Conservation (phyloP, 768 basidiomycete species). For the Boletus reticuloceps region DNA sequence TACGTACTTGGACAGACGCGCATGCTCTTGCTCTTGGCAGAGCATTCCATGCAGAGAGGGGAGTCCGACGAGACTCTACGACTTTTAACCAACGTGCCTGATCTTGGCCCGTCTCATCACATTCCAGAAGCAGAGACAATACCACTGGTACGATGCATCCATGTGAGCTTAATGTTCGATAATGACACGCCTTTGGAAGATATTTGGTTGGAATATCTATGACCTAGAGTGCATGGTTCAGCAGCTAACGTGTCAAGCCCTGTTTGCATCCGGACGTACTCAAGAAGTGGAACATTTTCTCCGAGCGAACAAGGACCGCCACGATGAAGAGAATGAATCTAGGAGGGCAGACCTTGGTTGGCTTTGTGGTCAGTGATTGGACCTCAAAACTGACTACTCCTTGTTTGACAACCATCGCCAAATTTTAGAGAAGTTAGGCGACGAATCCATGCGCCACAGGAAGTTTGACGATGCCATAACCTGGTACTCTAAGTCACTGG, state of each 20-base stretch:
- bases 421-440: constrained; percentile 11
- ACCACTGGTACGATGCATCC: not conserved
- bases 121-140: not conserved
- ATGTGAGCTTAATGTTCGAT: not conserved
- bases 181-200: constrained; percentile 3
- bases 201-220: constrained; percentile 11
- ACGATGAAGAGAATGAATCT: constrained; percentile 5
- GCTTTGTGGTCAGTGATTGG: constrained; percentile 6
- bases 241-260: constrained; percentile 2
- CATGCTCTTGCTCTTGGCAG: not conserved
- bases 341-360: constrained; percentile 5
- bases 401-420: not conserved
- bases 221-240: constrained; percentile 6
- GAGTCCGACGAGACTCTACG: not conserved
- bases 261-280: not conserved
- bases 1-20: not conserved
- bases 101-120: constrained; percentile 1
- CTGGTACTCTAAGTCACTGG: constrained; percentile 13
- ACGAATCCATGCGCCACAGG: not conserved
- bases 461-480: constrained; percentile 2
- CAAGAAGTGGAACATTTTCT: not conserved
- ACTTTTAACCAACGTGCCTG: not conserved
- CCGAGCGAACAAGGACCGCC: not conserved
- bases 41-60: not conserved
- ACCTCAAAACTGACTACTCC: not conserved